A percentile compares a stretch with the other conserved stretches of the same genome.
Conservation (phyloP, 345 rosid species). For the Boechera divaricarpa region DNA sequence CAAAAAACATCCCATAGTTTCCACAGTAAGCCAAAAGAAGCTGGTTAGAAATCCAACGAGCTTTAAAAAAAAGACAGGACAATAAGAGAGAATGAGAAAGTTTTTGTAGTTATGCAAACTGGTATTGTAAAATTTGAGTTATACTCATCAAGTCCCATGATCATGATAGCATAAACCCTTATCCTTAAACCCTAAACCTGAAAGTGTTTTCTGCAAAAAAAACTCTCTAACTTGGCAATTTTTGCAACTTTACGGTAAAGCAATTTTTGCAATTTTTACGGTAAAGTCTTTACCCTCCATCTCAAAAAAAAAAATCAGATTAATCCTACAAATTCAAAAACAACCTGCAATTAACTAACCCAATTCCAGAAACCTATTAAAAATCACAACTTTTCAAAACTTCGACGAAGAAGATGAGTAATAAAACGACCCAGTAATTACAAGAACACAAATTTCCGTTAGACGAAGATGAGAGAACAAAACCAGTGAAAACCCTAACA, state of each 20-base stretch:
- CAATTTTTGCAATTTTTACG: too few species aligned
- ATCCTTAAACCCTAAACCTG: slow-evolving; percentile 5
- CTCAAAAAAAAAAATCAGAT: too few species aligned
- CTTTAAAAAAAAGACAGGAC: neutral
- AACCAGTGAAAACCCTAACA: neutral
- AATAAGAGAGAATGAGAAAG: neutral
- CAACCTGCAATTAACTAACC: neutral
- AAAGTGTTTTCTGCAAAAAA: too few species aligned
- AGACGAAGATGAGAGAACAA: neutral
- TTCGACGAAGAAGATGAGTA: neutral
- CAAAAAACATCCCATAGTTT: neutral
- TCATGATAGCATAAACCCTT: slow-evolving; percentile 6
- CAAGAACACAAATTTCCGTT: neutral
- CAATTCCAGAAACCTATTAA: slow-evolving; percentile 1
- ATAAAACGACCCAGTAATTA: neutral
- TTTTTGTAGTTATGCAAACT: neutral
- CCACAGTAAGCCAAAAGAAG: neutral
- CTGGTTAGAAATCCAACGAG: neutral
- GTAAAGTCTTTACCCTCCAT: too few species aligned
- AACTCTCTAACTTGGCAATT: too few species aligned
- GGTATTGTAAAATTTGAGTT: neutral
- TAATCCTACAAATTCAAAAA: too few species aligned
- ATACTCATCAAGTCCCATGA: neutral
- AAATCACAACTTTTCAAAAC: neutral
- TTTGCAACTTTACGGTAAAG: too few species aligned